Evolutionary conservation across 2,329 filamentous ascomycete species (phyloP), one percentile per base, ranked within the genome.

Genomic region (Dactylellina sp.): DNA sequence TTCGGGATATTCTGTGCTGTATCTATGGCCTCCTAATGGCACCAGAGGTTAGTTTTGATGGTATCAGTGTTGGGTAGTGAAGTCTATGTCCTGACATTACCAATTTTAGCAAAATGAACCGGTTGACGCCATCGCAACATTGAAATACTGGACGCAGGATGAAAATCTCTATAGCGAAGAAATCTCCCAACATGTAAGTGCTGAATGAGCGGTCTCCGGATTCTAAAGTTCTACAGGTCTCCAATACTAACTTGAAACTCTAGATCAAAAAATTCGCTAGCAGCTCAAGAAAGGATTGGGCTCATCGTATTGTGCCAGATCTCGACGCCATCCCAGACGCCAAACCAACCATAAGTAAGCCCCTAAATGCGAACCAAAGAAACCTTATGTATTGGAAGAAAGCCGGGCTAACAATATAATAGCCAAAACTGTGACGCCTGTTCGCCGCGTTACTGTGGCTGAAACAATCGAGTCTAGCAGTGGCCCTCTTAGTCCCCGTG

Each of bases 1-100:
- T 77, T n/a, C 65, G 75, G 52, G 59, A 77, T 46, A 75, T 78
- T 35, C 47, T 78, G 24, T 75, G 77, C 47, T 76, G 77, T 12
- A 49, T 78, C 7, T 77, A 75, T 28, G 77, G 75, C 6, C 59
- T 78, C 7, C 57, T 78, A 0, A 78, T 76, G 64, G 57, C 64
- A 3, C 63, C 75, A 12, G 77, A 78, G 66, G 77, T 77, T 63
- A 37, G 42, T 63, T 20, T 16, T 18, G 28, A 18, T n/a, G 9
- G 22, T 32, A 20, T 2, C 14, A 25, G 5, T 24, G 11, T 28
- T 2, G n/a, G 4, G 25, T 53, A 25, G 20, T 32, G 1, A 16
- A 37, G 40, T 16, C 2, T 18, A 47, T 2, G n/a, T 47, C 0
- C 28, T 50, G 18, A 46, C 42, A 40, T 47, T 32, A 18, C 14